Base-by-base conservation (phyloP, 2,329 filamentous ascomycete genomes). In the Neoarthrinium moseri region DNA sequence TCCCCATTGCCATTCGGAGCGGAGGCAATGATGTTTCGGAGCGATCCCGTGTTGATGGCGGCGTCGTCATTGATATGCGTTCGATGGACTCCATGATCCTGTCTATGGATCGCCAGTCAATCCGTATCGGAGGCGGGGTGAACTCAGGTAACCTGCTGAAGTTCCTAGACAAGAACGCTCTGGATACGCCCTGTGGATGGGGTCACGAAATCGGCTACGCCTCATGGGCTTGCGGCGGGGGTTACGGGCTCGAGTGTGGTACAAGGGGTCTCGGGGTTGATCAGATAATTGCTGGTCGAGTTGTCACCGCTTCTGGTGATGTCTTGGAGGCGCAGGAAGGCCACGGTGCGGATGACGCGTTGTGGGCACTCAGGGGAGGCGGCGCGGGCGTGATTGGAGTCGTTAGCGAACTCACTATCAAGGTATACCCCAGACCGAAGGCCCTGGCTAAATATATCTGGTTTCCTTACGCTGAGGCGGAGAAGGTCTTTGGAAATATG, bases 221-320 rank as follows among this genome's bases (percentile, higher is more conserved):
- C 4, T 41, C 35, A 6, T 49, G 46, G 46, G 46, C 46, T 20
- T 45, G 35, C 23, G 46, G 42, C n/a, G 46, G 46, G 17, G 46
- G 46, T 10, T 49, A 49, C 37, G 46, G 46, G 2, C 20, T 49
- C 18, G 34, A 44, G 38, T 41, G 23, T 17, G 40, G 39, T 6
- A 13, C 34, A 12, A 21, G 35, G 12, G 46, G 46, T 17, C 18
- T 45, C 5, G 46, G 46, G 6, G 41, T 32, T 6, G 46, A 49
- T 23, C 46, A 49, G 30, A 45, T 49, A 22, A 17, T 49, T 12
- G 36, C 35, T 10, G 46, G 35, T 3, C 34, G 46, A n/a, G 23
- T 49, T 11, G 41, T 49, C 15, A 49, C 36, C 12, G 35, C 46
- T 10, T 27, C 27, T 15, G 46, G 46, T 5, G 36, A 41, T 3